Evolutionary conservation across 139 green algal genomes (phyloP).

Genomic region (Pleodorina starrii): DNA sequence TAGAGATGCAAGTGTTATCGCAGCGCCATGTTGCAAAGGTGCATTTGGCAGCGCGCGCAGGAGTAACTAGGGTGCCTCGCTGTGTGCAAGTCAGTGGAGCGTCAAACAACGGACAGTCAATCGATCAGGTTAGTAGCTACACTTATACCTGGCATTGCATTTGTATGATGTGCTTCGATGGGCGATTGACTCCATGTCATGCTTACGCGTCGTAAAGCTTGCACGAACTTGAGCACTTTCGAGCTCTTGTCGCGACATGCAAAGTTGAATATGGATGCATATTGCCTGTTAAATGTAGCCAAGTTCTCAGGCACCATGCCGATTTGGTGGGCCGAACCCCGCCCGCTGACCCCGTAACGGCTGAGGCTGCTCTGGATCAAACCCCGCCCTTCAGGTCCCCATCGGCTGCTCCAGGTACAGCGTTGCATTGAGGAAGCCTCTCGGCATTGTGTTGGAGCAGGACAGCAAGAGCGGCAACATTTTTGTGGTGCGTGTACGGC

Average conservation of each 20-base stretch:
- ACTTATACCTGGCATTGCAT: neutral
- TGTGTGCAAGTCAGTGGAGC: neutral
- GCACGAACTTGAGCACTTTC: too few relatives aligned
- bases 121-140: conserved; percentile 8
- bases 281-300: too few relatives aligned
- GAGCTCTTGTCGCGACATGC: too few relatives aligned
- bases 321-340: too few relatives aligned
- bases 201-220: too few relatives aligned
- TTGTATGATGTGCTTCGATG: too few relatives aligned
- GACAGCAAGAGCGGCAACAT: conserved; percentile 56
- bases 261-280: too few relatives aligned
- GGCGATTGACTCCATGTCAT: too few relatives aligned
- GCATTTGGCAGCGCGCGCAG: neutral
- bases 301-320: too few relatives aligned
- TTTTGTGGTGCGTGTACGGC: conserved; percentile 48
- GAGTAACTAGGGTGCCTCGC: neutral
- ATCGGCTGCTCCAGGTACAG: conserved; percentile 59
- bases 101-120: neutral
- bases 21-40: neutral
- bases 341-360: too few relatives aligned
- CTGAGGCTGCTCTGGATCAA: too few relatives aligned
- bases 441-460: conserved; percentile 68
- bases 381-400: conserved; percentile 25
- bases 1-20: neutral
- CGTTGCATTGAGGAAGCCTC: conserved; percentile 61